These are phyloP conservation scores for Glycine latifolia DNA, from an alignment of 306 rosid genomes.

Conservation along the genomic window DNA sequence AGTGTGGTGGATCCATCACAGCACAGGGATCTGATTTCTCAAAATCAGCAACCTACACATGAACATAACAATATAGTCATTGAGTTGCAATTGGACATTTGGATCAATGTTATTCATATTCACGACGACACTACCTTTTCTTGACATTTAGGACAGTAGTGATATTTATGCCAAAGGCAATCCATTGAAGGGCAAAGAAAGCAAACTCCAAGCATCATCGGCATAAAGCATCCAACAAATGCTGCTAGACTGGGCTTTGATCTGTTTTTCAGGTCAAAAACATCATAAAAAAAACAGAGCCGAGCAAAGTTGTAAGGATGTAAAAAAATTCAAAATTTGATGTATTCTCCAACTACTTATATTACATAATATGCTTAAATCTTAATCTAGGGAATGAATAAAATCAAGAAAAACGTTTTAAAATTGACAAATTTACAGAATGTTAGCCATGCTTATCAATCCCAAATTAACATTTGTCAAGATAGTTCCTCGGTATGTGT, in stretches of 20 bases:
- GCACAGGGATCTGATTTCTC: slow-evolving; percentile 80
- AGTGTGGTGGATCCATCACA: slow-evolving; percentile 85
- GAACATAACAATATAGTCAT: not conserved
- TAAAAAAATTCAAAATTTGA: slow-evolving; percentile 3
- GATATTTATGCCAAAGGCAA: slow-evolving; percentile 96
- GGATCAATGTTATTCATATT: not conserved
- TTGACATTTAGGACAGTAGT: slow-evolving; percentile 82
- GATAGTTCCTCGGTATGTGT: no score
- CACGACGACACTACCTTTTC: slow-evolving; percentile 59
- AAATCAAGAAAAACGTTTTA: not conserved
- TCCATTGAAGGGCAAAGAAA: slow-evolving; percentile 88
- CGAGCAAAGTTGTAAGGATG: not conserved
- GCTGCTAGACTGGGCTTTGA: slow-evolving; percentile 87
- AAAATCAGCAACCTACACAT: slow-evolving; percentile 79
- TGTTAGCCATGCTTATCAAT: no score
- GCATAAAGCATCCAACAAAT: slow-evolving; percentile 82
- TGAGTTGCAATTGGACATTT: not conserved
- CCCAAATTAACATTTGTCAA: no score
- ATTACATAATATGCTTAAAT: not conserved
- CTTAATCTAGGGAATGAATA: not conserved
- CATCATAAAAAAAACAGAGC: no score
- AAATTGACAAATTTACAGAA: not conserved
- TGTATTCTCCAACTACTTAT: not conserved
- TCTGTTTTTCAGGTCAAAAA: slow-evolving; percentile 47
- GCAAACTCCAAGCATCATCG: slow-evolving; percentile 84